A percentile compares a stretch with the other conserved stretches of the same genome.
These are phyloP conservation scores for Macrophomina tecta DNA, from an alignment of 2,329 filamentous ascomycete species.

Conservation along the genomic window DNA sequence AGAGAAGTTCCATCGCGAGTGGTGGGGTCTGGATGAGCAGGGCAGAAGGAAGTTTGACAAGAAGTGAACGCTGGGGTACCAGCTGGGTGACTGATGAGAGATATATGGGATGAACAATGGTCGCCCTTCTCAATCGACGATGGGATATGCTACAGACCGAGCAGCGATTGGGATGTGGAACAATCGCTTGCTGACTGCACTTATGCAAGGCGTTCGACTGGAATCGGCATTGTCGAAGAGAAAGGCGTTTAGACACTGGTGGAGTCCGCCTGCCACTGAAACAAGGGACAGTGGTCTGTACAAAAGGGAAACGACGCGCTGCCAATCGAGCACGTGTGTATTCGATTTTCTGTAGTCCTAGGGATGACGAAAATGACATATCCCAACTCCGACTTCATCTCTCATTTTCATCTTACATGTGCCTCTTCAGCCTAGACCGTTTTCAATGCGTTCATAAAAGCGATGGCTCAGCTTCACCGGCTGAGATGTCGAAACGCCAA, in stretches of 20 bases:
- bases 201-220: conserved; percentile 17
- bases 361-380: conserved; percentile 5
- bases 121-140: background rate
- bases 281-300: conserved; percentile 12
- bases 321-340: conserved; percentile 1
- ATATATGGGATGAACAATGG: no score
- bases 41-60: conserved; percentile 35
- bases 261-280: background rate
- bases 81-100: no score
- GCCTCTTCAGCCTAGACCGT: background rate
- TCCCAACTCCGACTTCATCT: conserved; percentile 5
- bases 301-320: background rate
- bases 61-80: background rate
- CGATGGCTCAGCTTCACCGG: conserved; percentile 6
- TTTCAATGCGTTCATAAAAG: background rate
- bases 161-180: background rate
- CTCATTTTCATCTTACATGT: background rate
- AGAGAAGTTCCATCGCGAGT: conserved; percentile 57
- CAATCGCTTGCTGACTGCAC: background rate
- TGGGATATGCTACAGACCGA: no score
- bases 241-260: conserved; percentile 18
- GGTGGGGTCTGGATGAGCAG: conserved; percentile 55
- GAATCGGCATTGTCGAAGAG: background rate
- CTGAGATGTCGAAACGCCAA: conserved; percentile 16
- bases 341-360: background rate